Evolutionary conservation across 176 grass and related monocot species (phyloP).

Genomic region (Tuctoria greenei): DNA sequence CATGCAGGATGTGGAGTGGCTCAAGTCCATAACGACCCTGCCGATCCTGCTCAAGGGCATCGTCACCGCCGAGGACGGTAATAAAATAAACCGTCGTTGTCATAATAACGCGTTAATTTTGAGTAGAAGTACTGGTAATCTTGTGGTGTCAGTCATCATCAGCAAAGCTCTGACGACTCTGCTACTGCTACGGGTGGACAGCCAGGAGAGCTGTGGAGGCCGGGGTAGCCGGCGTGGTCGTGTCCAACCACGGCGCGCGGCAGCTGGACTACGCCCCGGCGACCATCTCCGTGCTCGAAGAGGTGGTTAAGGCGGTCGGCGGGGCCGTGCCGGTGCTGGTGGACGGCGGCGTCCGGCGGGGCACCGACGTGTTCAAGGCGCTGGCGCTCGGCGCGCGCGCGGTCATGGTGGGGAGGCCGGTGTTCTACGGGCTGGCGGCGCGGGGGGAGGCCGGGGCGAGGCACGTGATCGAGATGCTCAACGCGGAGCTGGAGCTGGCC

Average conservation of each 20-base stretch:
- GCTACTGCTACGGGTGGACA: slow-evolving; percentile 19
- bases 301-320: slow-evolving; percentile 74
- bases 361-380: slow-evolving; percentile 81
- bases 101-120: neutral
- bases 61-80: slow-evolving; percentile 80
- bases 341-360: slow-evolving; percentile 79
- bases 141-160: neutral
- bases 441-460: slow-evolving; percentile 61
- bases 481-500: slow-evolving; percentile 61
- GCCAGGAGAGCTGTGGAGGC: slow-evolving; percentile 68
- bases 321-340: slow-evolving; percentile 74
- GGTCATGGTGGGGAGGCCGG: slow-evolving; percentile 63
- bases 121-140: neutral
- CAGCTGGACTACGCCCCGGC: slow-evolving; percentile 80
- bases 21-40: slow-evolving; percentile 74
- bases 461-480: slow-evolving; percentile 81
- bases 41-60: slow-evolving; percentile 82
- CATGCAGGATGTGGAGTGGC: slow-evolving; percentile 69
- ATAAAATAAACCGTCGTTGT: neutral
- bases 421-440: slow-evolving; percentile 72
- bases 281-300: slow-evolving; percentile 74
- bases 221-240: slow-evolving; percentile 62
- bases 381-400: slow-evolving; percentile 71
- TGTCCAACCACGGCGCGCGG: slow-evolving; percentile 84
- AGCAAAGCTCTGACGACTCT: neutral